These are phyloP conservation scores for Fonsecaea erecta DNA, from an alignment of 2,329 filamentous ascomycete genomes.

Conservation along the genomic window DNA sequence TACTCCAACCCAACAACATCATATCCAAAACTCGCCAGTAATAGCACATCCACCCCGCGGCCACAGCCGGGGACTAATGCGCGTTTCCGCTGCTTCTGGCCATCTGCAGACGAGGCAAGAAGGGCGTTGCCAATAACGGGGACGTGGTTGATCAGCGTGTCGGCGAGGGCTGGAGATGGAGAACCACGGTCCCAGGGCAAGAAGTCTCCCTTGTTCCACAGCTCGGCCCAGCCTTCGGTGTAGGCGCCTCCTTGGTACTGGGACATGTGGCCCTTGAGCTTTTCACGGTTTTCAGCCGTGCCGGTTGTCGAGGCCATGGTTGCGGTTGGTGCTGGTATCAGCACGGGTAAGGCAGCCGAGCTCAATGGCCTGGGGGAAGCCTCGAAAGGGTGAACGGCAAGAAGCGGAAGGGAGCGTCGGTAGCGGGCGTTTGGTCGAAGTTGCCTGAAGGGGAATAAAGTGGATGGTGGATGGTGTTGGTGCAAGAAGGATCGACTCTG, in stretches of 20 bases:
- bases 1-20: constrained; percentile 77
- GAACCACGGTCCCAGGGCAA: constrained; percentile 65
- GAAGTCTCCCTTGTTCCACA: constrained; percentile 60
- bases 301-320: constrained; percentile 9
- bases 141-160: constrained; percentile 52
- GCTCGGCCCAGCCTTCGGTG: constrained; percentile 56
- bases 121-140: constrained; percentile 46
- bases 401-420: background rate
- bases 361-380: background rate
- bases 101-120: constrained; percentile 36
- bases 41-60: constrained; percentile 76
- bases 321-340: background rate
- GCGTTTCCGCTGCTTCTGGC: constrained; percentile 48
- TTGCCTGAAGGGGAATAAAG: constrained; percentile 4
- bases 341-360: background rate
- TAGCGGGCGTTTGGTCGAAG: background rate
- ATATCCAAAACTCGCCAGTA: constrained; percentile 75
- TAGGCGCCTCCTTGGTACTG: constrained; percentile 49
- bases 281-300: constrained; percentile 31
- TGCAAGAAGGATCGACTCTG: background rate
- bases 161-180: constrained; percentile 64
- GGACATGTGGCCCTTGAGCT: constrained; percentile 46
- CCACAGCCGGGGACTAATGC: constrained; percentile 84
- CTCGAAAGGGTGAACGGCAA: background rate
- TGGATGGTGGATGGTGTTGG: background rate